Percentiles rank a stretch among this genome's conserved stretches.
These are phyloP conservation scores for Rhododendron henanense DNA, from an alignment of 148 eudicot genomes.

Conservation along the genomic window DNA sequence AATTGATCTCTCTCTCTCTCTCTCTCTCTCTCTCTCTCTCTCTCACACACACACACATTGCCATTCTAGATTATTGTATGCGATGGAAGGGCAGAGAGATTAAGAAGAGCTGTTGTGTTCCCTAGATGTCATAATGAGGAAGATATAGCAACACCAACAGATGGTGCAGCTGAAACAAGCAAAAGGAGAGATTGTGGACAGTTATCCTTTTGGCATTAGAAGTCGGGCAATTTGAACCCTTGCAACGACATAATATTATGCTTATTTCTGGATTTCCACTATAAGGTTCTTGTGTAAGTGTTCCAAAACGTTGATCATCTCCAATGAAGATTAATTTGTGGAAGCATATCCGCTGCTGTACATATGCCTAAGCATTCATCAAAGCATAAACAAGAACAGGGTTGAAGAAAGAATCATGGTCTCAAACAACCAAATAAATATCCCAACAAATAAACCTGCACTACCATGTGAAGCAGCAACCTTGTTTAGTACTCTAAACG, in stretches of 20 bases:
- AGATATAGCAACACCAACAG: neutral
- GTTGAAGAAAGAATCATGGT: neutral
- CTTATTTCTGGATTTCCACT: neutral
- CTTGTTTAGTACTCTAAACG: neutral
- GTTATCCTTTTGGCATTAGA: neutral
- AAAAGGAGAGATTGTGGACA: neutral
- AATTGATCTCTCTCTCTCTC: too few species aligned
- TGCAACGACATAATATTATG: neutral
- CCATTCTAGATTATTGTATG: neutral
- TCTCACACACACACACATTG: too few species aligned
- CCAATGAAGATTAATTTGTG: neutral
- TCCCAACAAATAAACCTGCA: neutral
- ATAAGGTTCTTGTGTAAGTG: neutral
- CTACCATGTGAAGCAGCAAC: neutral
- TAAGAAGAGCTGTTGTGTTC: neutral
- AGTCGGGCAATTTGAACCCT: neutral
- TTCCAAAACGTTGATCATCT: neutral
- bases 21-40: too few species aligned
- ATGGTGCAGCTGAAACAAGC: neutral
- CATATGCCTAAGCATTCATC: neutral
- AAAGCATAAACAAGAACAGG: neutral
- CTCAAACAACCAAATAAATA: neutral
- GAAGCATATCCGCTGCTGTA: neutral
- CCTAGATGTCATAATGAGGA: neutral
- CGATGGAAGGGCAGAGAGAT: neutral